These are phyloP conservation scores for Geosiphon pyriformis DNA, from an alignment of 192 early-diverging fungal species.

Conservation along the genomic window DNA sequence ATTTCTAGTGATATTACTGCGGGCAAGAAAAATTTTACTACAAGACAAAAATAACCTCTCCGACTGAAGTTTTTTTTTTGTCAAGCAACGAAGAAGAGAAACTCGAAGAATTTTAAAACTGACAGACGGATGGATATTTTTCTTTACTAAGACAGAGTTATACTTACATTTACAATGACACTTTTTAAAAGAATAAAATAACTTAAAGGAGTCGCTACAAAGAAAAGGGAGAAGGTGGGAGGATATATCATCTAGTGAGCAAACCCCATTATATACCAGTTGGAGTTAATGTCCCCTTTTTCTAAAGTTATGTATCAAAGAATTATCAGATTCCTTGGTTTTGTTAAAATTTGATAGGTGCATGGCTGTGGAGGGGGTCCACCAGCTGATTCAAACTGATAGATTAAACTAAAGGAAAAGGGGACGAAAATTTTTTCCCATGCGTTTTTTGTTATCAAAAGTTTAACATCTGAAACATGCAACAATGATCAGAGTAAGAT, in stretches of 20 bases:
- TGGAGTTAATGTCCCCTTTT: neutral
- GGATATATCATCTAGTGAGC: neutral
- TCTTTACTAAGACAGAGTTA: slow-evolving; percentile 1
- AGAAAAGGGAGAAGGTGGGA: slow-evolving; percentile 3
- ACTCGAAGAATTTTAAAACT: neutral
- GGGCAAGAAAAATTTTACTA: neutral
- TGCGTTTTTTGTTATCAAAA: no score
- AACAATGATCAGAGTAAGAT: no score
- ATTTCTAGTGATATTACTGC: neutral
- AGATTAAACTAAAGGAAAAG: neutral
- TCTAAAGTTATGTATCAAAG: neutral
- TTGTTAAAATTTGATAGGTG: neutral
- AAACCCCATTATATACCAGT: slow-evolving; percentile 10
- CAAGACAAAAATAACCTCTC: neutral
- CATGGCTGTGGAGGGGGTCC: neutral
- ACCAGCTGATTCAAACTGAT: neutral
- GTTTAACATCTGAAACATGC: no score
- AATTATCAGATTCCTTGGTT: no score
- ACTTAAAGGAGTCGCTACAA: slow-evolving; percentile 22
- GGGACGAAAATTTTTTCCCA: no score
- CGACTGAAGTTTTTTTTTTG: neutral
- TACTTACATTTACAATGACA: slow-evolving; percentile 21
- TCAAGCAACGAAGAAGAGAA: neutral
- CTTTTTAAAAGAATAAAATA: slow-evolving; percentile 26
- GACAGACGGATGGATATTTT: slow-evolving; percentile 23